These are phyloP conservation scores for Coemansia aciculifera DNA, from an alignment of 192 early-diverging fungal genomes.

Conservation along the genomic window DNA sequence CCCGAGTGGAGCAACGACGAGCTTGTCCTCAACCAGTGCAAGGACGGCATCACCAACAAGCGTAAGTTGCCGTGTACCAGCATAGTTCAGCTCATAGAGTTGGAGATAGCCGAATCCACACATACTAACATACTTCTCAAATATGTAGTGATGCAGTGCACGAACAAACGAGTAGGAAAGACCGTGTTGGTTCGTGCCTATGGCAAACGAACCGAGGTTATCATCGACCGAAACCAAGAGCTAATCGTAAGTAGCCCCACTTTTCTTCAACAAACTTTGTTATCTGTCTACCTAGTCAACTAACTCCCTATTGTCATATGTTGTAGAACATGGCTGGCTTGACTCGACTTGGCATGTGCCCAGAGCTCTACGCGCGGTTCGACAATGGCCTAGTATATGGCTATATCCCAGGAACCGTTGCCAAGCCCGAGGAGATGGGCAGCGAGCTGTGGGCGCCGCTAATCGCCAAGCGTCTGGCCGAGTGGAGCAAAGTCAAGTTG, in stretches of 20 bases:
- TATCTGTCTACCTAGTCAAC: not conserved
- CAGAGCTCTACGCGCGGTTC: conserved; percentile 82
- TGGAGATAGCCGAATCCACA: not conserved
- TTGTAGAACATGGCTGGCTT: conserved; percentile 78
- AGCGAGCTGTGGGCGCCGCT: conserved; percentile 69
- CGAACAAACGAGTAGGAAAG: conserved; percentile 57
- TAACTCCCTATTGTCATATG: not conserved
- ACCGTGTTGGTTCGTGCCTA: conserved; percentile 85
- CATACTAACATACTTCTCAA: conserved; percentile 21
- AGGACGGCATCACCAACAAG: conserved; percentile 84
- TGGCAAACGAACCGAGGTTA: conserved; percentile 80
- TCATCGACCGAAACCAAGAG: conserved; percentile 89
- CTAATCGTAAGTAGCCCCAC: conserved; percentile 66
- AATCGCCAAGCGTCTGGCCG: conserved; percentile 74
- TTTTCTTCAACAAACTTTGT: not conserved
- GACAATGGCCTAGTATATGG: conserved; percentile 94
- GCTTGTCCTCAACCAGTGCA: conserved; percentile 65
- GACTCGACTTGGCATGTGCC: conserved; percentile 67
- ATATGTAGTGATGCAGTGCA: conserved; percentile 65
- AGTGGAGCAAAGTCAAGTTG: conserved; percentile 76
- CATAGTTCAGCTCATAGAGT: not conserved
- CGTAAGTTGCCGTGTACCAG: conserved; percentile 20
- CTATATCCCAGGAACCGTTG: conserved; percentile 72
- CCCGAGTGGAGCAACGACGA: conserved; percentile 62
- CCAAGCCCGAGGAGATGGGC: conserved; percentile 74